phyloP scores from a whole-genome alignment of 306 rosid genomes.

The Sechiopsis laciniata region DNA sequence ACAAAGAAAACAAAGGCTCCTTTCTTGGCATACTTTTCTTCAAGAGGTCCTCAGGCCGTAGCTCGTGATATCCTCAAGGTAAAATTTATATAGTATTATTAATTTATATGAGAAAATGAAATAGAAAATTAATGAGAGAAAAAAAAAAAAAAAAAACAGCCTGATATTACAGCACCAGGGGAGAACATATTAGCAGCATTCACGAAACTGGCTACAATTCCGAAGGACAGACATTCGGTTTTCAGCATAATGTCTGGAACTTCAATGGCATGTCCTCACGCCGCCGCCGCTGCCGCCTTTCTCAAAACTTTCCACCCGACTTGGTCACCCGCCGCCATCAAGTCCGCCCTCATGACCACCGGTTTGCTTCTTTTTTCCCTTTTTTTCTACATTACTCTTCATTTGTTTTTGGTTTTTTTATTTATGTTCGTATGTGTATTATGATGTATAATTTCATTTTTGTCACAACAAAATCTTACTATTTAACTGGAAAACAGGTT shows the following conservation, averaged over 20 bases:
- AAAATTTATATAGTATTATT: too few species aligned
- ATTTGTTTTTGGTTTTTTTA: too few species aligned
- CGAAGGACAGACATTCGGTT: conserved; percentile 33
- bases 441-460: too few species aligned
- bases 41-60: conserved; percentile 63
- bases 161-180: conserved; percentile 79
- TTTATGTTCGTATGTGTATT: too few species aligned
- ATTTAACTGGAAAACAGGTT: too few species aligned
- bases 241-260: conserved; percentile 73
- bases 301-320: conserved; percentile 79
- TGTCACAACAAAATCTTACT: too few species aligned
- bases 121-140: background rate
- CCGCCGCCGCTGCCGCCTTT: conserved; percentile 52
- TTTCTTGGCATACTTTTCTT: conserved; percentile 59
- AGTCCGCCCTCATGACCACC: conserved; percentile 88
- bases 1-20: conserved; percentile 39
- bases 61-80: conserved; percentile 49
- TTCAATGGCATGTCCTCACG: conserved; percentile 90
- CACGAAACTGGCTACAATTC: conserved; percentile 39
- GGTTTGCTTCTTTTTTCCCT: conserved; percentile 33
- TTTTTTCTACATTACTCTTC: too few species aligned
- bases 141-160: conserved; percentile 36
- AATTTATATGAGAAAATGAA: too few species aligned
- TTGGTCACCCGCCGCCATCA: conserved; percentile 89
- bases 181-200: conserved; percentile 61